These are phyloP conservation scores for Corymbia calophylla DNA, from an alignment of 441 rosid genomes.

Conservation along the genomic window DNA sequence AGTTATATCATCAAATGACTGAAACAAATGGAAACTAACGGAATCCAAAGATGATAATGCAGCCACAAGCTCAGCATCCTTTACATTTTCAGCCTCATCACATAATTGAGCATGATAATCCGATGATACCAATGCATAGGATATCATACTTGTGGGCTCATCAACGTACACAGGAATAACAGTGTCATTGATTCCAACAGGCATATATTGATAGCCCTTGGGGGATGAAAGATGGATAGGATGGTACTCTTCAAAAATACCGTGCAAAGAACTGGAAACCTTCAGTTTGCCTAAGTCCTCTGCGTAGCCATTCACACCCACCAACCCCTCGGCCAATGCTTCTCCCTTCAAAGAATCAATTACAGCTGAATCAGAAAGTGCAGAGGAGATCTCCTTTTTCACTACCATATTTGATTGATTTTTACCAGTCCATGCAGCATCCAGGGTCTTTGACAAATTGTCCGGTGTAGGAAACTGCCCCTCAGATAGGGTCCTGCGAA, in stretches of 20 bases:
- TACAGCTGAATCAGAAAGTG: constrained; percentile 41
- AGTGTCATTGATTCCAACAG: constrained; percentile 67
- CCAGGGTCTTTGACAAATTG: constrained; percentile 79
- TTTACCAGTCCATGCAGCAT: constrained; percentile 93
- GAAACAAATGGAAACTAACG: constrained; percentile 20
- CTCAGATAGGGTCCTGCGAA: constrained; percentile 64
- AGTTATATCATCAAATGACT: constrained; percentile 48
- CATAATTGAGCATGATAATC: constrained; percentile 54
- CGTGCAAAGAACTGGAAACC: constrained; percentile 16
- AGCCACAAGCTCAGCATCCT: constrained; percentile 39
- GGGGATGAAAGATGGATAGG: constrained; percentile 70
- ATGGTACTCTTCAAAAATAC: constrained; percentile 52
- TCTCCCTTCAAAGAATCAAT: constrained; percentile 31
- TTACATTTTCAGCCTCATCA: constrained; percentile 55
- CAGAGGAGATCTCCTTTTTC: constrained; percentile 24
- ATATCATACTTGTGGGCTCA: constrained; percentile 89
- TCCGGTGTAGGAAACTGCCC: constrained; percentile 57
- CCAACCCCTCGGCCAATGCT: constrained; percentile 29
- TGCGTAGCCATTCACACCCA: constrained; percentile 24
- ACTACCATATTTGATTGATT: constrained; percentile 25
- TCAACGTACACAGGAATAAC: constrained; percentile 92
- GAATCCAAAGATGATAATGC: constrained; percentile 43
- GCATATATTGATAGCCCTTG: constrained; percentile 31
- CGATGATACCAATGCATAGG: constrained; percentile 70
- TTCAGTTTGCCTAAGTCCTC: constrained; percentile 38